Base-by-base conservation (phyloP, 345 rosid genomes). In the Turritis glabra region DNA sequence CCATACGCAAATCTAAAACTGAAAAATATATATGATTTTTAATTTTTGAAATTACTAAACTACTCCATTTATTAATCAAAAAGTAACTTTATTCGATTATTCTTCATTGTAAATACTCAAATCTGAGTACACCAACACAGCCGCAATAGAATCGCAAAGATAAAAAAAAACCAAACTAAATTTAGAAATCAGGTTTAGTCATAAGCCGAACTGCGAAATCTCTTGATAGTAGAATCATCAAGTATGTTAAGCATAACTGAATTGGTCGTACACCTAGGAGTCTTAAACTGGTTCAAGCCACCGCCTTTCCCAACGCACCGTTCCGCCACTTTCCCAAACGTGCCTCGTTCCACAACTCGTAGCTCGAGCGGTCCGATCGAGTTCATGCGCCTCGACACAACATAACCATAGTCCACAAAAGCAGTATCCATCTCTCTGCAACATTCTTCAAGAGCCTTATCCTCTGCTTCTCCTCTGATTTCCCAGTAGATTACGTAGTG, bases 401-500 rank as follows among this genome's bases (percentile, higher is more conserved):
- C 93, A 23, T 94, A 94, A 17, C 98, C 97, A 43, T 84, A 83
- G 60, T 94, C 98, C 11, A 78, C 85, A 56, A 91, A 94, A 6
- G 85, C 86, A 10, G 82, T 85, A 55, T 94, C 98, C 93, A 94
- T 91, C 76, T 86, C 82, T 2, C 72, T 57, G 79, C 97, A 94
- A 33, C 98, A 91, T 60, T 90, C 89, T 0, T 71, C 70, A 5
- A 94, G 86, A 46, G 89, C 81, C 50, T 67, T 78, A 40, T 88
- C 97, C 26, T 81, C 95, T 47, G 83, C 93, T 2, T 90, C 89
- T 5, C 98, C 97, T 77, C 72, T 84, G 67, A 91, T 86, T 77
- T 94, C 98, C 98, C 97, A 91, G 74, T 87, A 94, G 17, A 94
- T 88, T 41, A 90, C 64, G 84, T 94, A 94, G 80, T 89, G 98